Evolutionary conservation across 345 rosid genomes (phyloP).

Genomic region (Brassica incana): DNA sequence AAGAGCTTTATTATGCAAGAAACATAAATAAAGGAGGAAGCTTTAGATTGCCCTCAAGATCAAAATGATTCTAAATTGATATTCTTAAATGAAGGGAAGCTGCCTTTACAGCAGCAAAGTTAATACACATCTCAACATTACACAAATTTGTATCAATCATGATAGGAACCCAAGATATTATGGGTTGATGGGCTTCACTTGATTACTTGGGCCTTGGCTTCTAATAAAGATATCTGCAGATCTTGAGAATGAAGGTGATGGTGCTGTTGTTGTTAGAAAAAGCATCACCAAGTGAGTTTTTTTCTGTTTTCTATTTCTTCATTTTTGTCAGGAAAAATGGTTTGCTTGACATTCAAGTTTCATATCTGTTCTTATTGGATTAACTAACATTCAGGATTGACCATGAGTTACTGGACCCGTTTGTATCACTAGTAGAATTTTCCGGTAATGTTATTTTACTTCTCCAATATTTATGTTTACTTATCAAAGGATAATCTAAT

Average conservation of each 20-base stretch:
- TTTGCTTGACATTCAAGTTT: constrained; percentile 15
- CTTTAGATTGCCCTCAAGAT: too few relatives aligned
- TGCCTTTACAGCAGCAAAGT: too few relatives aligned
- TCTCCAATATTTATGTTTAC: background rate
- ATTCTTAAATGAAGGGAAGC: too few relatives aligned
- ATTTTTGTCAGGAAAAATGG: background rate
- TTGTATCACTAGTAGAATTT: constrained; percentile 77
- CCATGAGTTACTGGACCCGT: constrained; percentile 73
- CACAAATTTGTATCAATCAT: too few relatives aligned
- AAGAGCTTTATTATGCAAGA: too few relatives aligned
- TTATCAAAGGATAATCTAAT: background rate
- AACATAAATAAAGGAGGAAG: too few relatives aligned
- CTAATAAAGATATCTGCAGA: constrained; percentile 45
- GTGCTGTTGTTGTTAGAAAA: constrained; percentile 70
- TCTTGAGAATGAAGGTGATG: constrained; percentile 68
- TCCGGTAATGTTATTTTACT: constrained; percentile 45
- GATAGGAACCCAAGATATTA: too few relatives aligned
- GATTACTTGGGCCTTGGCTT: too few relatives aligned
- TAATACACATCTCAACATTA: too few relatives aligned
- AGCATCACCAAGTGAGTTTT: constrained; percentile 67
- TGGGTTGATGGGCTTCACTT: too few relatives aligned
- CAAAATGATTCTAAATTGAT: too few relatives aligned
- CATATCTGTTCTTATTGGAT: background rate
- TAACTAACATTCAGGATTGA: constrained; percentile 52
- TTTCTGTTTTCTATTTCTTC: background rate